Conservation (phyloP, 768 basidiomycete genomes). For the Psilocybe subaeruginosa region DNA sequence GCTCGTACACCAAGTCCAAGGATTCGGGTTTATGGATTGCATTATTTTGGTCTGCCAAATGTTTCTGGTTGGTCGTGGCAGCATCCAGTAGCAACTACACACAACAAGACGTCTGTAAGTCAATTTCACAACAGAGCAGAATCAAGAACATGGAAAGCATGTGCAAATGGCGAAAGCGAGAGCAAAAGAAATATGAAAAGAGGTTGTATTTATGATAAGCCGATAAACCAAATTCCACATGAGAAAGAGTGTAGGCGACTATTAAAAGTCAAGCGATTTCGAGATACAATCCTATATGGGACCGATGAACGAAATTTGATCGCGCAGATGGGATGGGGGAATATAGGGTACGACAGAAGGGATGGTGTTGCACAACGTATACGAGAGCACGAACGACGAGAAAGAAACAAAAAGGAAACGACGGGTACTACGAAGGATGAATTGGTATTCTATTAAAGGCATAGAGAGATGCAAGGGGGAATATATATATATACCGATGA, state of each 20-base stretch:
- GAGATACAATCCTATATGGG: slow-evolving; percentile 2
- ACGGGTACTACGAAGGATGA: slow-evolving; percentile 1
- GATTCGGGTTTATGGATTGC: background rate
- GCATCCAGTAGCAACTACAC: background rate
- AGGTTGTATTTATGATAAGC: slow-evolving; percentile 7
- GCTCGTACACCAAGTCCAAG: background rate
- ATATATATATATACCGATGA: slow-evolving; percentile 16
- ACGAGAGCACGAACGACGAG: slow-evolving; percentile 40
- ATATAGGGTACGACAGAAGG: slow-evolving; percentile 13
- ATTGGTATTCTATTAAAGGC: slow-evolving; percentile 22
- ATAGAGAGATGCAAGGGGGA: slow-evolving; percentile 13
- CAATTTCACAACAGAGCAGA: background rate
- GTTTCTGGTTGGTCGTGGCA: background rate
- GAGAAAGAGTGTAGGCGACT: slow-evolving; percentile 17
- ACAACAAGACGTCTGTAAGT: background rate
- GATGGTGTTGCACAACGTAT: slow-evolving; percentile 38
- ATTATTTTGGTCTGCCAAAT: background rate
- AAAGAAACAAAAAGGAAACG: slow-evolving; percentile 13
- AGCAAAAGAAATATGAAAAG: background rate
- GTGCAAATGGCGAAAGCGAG: background rate
- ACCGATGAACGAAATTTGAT: background rate
- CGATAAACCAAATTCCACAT: slow-evolving; percentile 10
- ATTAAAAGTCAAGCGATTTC: slow-evolving; percentile 9
- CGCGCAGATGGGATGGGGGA: slow-evolving; percentile 17
- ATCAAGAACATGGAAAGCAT: background rate